phyloP scores from a whole-genome alignment of 345 rosid species.

The Sonneratia alba region DNA sequence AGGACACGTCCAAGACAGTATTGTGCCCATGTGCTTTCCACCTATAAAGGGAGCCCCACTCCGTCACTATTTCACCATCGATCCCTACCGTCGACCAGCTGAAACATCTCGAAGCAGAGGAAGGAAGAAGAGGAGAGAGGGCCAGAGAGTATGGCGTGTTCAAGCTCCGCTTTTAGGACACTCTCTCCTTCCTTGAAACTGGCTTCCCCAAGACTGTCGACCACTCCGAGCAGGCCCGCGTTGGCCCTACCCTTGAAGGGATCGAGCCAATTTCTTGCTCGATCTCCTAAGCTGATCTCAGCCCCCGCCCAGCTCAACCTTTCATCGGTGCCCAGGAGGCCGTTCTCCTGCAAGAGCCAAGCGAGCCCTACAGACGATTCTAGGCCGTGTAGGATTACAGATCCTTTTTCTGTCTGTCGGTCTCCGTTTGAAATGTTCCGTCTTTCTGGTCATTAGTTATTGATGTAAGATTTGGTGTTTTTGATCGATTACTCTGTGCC shows the following conservation, averaged over 20 bases:
- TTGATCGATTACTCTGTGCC: background rate
- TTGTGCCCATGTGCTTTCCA: background rate
- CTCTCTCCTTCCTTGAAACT: background rate
- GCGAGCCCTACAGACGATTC: conserved; percentile 4
- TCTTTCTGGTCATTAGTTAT: background rate
- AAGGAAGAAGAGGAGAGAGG: background rate
- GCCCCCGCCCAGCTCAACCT: background rate
- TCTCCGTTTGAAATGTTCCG: background rate
- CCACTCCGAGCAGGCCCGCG: background rate
- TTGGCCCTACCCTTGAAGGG: background rate
- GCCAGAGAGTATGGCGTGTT: background rate
- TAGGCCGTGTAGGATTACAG: conserved; percentile 1
- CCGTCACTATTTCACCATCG: background rate
- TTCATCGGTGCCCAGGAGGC: background rate
- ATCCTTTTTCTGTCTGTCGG: background rate
- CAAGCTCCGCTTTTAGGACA: conserved; percentile 6
- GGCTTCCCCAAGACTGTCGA: background rate
- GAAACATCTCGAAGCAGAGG: background rate
- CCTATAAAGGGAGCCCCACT: background rate
- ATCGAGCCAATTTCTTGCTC: conserved; percentile 2
- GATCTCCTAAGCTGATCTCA: background rate
- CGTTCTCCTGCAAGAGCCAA: conserved; percentile 6
- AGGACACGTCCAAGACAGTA: background rate
- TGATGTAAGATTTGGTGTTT: background rate
- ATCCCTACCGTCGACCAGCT: background rate